Evolutionary conservation across 352 stramenopile species (phyloP).

Genomic region (Phytophthora idaei): DNA sequence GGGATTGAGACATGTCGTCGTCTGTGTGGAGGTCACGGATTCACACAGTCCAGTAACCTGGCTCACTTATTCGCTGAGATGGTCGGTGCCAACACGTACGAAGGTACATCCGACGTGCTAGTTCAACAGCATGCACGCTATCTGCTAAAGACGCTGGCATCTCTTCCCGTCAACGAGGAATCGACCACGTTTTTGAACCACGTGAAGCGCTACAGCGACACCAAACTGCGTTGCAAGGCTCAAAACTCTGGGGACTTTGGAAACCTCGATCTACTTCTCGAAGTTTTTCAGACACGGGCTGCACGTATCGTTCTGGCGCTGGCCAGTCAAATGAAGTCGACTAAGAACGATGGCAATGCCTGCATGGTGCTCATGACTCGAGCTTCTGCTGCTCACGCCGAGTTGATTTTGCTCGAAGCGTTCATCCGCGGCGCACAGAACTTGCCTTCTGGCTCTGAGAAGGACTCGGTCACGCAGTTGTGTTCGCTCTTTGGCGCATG

Average conservation of each 20-base stretch:
- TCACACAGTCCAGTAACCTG: slow-evolving; percentile 42
- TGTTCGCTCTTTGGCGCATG: slow-evolving; percentile 55
- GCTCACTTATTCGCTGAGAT: slow-evolving; percentile 42
- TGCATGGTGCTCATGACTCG: slow-evolving; percentile 65
- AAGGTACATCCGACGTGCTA: slow-evolving; percentile 78
- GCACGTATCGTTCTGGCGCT: slow-evolving; percentile 38
- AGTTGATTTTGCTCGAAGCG: slow-evolving; percentile 49
- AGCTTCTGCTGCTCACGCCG: slow-evolving; percentile 50
- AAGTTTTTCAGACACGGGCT: slow-evolving; percentile 47
- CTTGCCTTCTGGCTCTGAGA: slow-evolving; percentile 35
- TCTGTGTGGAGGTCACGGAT: slow-evolving; percentile 51
- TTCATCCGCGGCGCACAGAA: slow-evolving; percentile 37
- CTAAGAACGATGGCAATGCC: slow-evolving; percentile 53
- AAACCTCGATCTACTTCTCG: slow-evolving; percentile 44
- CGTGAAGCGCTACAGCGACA: slow-evolving; percentile 37
- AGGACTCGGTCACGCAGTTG: slow-evolving; percentile 35
- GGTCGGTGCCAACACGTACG: slow-evolving; percentile 57
- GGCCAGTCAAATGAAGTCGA: slow-evolving; percentile 42
- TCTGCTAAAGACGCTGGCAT: slow-evolving; percentile 50
- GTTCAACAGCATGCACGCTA: slow-evolving; percentile 69
- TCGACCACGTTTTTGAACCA: slow-evolving; percentile 43
- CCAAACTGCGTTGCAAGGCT: slow-evolving; percentile 43
- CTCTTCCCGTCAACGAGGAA: slow-evolving; percentile 15
- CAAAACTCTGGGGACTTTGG: slow-evolving; percentile 36
- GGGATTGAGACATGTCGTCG: slow-evolving; percentile 55